Conservation (phyloP, 2,329 filamentous ascomycete species). For the Scedosporium boydii region DNA sequence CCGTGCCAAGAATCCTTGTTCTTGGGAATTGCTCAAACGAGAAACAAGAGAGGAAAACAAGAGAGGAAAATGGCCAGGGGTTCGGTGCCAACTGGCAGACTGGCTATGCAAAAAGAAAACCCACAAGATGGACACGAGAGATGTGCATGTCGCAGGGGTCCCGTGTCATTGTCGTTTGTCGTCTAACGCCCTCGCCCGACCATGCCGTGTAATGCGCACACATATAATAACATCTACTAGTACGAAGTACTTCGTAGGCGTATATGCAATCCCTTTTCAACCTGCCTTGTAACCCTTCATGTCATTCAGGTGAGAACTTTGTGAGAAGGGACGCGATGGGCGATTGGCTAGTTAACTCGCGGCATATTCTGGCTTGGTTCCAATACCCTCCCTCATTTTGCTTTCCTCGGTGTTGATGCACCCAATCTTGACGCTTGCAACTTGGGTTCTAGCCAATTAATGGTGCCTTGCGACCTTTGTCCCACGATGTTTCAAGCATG, state of each 20-base stretch:
- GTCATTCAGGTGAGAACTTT: too few species aligned
- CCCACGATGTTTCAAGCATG: neutral
- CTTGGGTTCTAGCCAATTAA: too few species aligned
- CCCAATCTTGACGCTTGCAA: too few species aligned
- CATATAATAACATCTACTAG: neutral
- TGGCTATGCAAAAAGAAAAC: too few species aligned
- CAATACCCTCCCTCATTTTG: neutral
- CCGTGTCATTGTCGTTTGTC: too few species aligned
- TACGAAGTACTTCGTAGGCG: too few species aligned
- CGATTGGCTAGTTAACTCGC: neutral
- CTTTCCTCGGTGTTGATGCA: neutral
- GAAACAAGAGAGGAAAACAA: neutral
- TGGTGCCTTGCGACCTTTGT: neutral
- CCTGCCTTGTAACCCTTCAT: too few species aligned
- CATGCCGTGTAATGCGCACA: neutral
- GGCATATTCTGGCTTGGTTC: neutral
- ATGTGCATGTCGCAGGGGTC: too few species aligned
- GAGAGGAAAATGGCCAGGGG: too few species aligned
- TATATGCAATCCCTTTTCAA: neutral
- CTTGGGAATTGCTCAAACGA: neutral
- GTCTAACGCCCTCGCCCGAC: neutral
- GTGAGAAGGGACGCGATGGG: neutral
- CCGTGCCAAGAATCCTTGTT: neutral
- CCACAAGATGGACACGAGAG: too few species aligned
- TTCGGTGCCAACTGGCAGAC: too few species aligned